Percentiles rank a stretch among this genome's conserved stretches.
Evolutionary conservation across 805 yeast species (phyloP).

Genomic region (Saturnispora sekii): DNA sequence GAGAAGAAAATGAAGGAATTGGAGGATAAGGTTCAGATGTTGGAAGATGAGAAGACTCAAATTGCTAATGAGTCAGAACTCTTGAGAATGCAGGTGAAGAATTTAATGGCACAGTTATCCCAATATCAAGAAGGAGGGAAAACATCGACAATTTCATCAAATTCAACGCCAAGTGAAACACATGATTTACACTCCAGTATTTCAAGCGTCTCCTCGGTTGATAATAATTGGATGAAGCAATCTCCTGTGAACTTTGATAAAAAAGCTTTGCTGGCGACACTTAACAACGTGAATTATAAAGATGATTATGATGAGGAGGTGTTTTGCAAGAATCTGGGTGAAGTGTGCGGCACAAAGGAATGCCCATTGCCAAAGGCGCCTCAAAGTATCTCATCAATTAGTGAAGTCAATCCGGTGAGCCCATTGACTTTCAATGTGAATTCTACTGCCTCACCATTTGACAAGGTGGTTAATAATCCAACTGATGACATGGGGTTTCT

Average conservation of each 20-base stretch:
- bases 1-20: conserved; percentile 79
- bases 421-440: conserved; percentile 4
- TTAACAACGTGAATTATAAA: conserved; percentile 18
- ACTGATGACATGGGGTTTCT: conserved; percentile 12
- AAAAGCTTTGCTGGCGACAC: background rate
- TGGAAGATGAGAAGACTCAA: conserved; percentile 64
- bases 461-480: background rate
- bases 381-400: background rate
- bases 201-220: conserved; percentile 9
- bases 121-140: conserved; percentile 12
- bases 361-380: conserved; percentile 48
- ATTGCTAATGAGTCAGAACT: conserved; percentile 66
- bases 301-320: conserved; percentile 58
- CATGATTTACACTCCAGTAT: background rate
- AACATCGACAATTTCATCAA: background rate
- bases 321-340: conserved; percentile 66
- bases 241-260: background rate
- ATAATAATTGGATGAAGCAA: background rate
- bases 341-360: conserved; percentile 74
- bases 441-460: conserved; percentile 2
- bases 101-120: conserved; percentile 57
- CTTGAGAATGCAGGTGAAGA: conserved; percentile 64
- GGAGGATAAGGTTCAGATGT: conserved; percentile 61
- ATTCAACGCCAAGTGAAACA: conserved; percentile 1
- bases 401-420: background rate